phyloP scores from a whole-genome alignment of 257 asterid genomes.

The Cordia subcordata region DNA sequence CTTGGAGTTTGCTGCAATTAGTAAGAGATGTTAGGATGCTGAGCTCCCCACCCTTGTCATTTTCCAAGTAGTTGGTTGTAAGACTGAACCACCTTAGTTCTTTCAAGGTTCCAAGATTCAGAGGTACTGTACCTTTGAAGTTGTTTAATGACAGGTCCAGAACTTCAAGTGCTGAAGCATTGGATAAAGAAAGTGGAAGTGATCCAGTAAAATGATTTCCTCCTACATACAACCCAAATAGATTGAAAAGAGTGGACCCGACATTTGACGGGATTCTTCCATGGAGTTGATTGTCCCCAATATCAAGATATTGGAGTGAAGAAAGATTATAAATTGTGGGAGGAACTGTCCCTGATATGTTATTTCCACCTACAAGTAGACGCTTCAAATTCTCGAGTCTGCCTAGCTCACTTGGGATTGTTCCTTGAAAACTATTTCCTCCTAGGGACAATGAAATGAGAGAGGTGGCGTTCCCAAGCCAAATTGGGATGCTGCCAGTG shows the following conservation, averaged over 20 bases:
- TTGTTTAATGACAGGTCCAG: too few species aligned
- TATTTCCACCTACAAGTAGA: neutral
- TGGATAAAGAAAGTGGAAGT: neutral
- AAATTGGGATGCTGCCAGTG: too few species aligned
- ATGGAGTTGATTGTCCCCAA: conserved; percentile 1
- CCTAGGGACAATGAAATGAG: neutral
- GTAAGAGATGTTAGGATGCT: too few species aligned
- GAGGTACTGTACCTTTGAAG: too few species aligned
- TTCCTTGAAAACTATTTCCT: neutral
- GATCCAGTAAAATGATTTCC: too few species aligned
- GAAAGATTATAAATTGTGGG: neutral
- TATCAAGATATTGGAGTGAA: neutral
- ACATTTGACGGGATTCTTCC: conserved; percentile 14
- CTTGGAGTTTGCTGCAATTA: too few species aligned
- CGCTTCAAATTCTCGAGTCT: neutral
- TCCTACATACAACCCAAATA: neutral
- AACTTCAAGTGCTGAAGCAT: too few species aligned
- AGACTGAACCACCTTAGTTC: too few species aligned
- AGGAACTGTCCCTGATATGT: neutral
- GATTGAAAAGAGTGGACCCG: neutral
- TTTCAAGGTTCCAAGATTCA: too few species aligned
- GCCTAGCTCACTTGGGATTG: neutral
- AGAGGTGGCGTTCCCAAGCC: too few species aligned
- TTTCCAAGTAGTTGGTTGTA: too few species aligned
- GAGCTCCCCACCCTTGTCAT: too few species aligned